Percentiles rank a stretch among this genome's conserved stretches.
Conservation (phyloP, 192 early-diverging fungal species). For the Backusella tuberculispora region DNA sequence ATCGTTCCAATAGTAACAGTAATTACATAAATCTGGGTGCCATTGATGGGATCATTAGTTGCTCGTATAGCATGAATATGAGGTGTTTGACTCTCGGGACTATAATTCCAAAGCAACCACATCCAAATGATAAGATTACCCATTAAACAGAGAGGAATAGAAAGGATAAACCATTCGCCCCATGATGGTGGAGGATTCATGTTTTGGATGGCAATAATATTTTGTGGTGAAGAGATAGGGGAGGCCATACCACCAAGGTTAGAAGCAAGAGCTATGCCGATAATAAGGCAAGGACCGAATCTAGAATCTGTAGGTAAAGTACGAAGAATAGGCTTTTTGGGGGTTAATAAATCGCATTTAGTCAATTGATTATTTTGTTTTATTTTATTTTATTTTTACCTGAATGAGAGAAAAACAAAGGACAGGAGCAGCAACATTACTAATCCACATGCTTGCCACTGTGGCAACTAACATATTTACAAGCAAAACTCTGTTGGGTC, state of each 20-base stretch:
- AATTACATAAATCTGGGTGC: conserved; percentile 79
- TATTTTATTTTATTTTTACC: conserved; percentile 34
- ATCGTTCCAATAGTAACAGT: conserved; percentile 77
- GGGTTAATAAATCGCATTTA: background rate
- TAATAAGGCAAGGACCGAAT: conserved; percentile 87
- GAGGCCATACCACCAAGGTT: conserved; percentile 98
- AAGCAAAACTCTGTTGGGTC: conserved; percentile 81
- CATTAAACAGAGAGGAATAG: conserved; percentile 83
- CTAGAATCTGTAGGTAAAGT: conserved; percentile 78
- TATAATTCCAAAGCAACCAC: conserved; percentile 76
- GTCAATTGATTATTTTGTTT: background rate
- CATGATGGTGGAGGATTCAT: conserved; percentile 92
- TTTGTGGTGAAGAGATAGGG: conserved; percentile 95
- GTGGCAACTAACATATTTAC: conserved; percentile 96
- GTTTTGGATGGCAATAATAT: conserved; percentile 91
- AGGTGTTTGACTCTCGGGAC: conserved; percentile 64
- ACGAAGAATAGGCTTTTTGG: conserved; percentile 80
- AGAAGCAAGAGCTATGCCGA: conserved; percentile 94
- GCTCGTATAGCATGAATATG: conserved; percentile 59
- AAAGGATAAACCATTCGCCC: conserved; percentile 88
- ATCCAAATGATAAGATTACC: conserved; percentile 84
- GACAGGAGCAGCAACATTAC: conserved; percentile 97
- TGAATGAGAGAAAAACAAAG: conserved; percentile 93
- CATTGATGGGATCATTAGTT: conserved; percentile 54
- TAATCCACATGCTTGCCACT: conserved; percentile 98